Base-by-base conservation (phyloP, 768 basidiomycete species). In the Termitomyces heimii region DNA sequence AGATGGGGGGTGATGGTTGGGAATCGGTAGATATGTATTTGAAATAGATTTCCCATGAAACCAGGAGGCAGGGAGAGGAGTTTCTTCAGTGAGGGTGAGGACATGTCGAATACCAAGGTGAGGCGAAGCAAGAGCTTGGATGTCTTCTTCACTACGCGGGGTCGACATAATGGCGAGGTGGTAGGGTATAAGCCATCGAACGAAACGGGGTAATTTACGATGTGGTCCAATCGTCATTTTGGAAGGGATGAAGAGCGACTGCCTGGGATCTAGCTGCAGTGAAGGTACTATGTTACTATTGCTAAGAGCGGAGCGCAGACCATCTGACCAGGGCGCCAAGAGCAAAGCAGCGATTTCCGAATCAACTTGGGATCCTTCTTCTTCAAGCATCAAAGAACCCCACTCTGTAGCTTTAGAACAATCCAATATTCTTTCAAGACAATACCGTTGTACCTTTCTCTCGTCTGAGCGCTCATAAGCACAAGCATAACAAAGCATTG, bases 91-190 rank as follows among this genome's bases (percentile, higher is more conserved):
- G 16, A 86, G 71, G 1, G 82, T 85, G 35, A 85, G 68, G 55
- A 85, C 73, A 59, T 82, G 83, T 3, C 78, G 77, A 55, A 85
- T 81, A 10, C 80, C 81, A n/a, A 86, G 65, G 12, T 66, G 68
- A 24, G 66, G 69, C 0, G 79, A 79, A 26, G 75, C 67, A 16
- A 84, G 75, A 0, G 73, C 71, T 1, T 64, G 61, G 55, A 84
- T 78, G 63, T 86, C 83, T 18, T 74, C 73, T 55, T 76, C 76
- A 57, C 69, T 66, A 4, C 78, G 72, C 1, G 83, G 84, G 0
- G 80, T 84, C 0, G 84, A 84, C 81, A 84, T 84, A 48, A 83
- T 72, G 7, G 85, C 83, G 29, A 85, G 64, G 53, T 79, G 73
- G 63, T 77, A 80, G 5, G 84, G 83, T 32, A 85, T 68, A 5